phyloP scores from a whole-genome alignment of 1,284 basidiomycete species.

The Agroathelia rolfsii region DNA sequence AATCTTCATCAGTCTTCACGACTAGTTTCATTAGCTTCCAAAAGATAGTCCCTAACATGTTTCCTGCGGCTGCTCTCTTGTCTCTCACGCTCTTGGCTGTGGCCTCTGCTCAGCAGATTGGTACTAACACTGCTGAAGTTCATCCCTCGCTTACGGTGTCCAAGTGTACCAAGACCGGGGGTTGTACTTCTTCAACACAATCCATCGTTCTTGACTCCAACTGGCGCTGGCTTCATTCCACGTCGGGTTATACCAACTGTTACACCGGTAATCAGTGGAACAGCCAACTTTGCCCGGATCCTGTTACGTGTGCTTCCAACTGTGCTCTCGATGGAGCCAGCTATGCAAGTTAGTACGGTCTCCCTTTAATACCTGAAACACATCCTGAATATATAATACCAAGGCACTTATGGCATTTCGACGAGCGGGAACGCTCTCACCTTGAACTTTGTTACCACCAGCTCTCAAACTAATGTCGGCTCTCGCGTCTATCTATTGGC shows the following conservation, averaged over 20 bases:
- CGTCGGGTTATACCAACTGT: slow-evolving; percentile 37
- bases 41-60: slow-evolving; percentile 21
- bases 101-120: slow-evolving; percentile 28
- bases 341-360: slow-evolving; percentile 27
- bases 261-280: slow-evolving; percentile 48
- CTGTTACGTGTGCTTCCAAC: slow-evolving; percentile 29
- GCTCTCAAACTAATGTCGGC: slow-evolving; percentile 34
- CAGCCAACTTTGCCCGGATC: slow-evolving; percentile 35
- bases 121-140: slow-evolving; percentile 27
- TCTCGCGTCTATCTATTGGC: slow-evolving; percentile 48
- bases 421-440: slow-evolving; percentile 35
- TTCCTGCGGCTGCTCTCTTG: slow-evolving; percentile 21
- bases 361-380: slow-evolving; percentile 25
- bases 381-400: no score
- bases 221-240: slow-evolving; percentile 42
- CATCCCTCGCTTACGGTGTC: slow-evolving; percentile 31
- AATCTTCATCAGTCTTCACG: no score
- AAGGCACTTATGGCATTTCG: slow-evolving; percentile 32
- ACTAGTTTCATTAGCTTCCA: no score
- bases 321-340: slow-evolving; percentile 28
- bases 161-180: slow-evolving; percentile 29
- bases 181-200: slow-evolving; percentile 25
- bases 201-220: slow-evolving; percentile 39
- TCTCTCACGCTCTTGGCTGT: slow-evolving; percentile 23
- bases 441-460: slow-evolving; percentile 39